These are phyloP conservation scores for Vachellia pachyceras DNA, from an alignment of 306 rosid genomes.

Conservation along the genomic window DNA sequence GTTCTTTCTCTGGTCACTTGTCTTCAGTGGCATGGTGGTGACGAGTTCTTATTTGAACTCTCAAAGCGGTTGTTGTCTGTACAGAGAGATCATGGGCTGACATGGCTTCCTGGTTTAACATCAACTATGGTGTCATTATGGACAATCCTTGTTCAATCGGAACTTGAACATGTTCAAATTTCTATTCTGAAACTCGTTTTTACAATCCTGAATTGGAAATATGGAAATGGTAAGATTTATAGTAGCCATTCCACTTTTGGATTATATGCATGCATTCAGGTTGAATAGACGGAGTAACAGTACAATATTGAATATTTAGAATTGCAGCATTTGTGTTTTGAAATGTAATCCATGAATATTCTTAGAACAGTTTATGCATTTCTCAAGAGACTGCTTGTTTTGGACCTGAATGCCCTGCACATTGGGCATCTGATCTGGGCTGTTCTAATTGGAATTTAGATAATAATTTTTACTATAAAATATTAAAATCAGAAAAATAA, in stretches of 20 bases:
- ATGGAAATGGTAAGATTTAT: constrained; percentile 61
- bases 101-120: constrained; percentile 62
- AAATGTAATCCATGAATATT: constrained; percentile 9
- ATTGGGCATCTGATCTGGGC: background rate
- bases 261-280: constrained; percentile 31
- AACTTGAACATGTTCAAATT: constrained; percentile 88
- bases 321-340: constrained; percentile 4
- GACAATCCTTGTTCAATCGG: constrained; percentile 67
- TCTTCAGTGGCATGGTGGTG: constrained; percentile 55
- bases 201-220: constrained; percentile 77
- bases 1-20: constrained; percentile 61
- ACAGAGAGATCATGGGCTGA: constrained; percentile 81
- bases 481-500: background rate
- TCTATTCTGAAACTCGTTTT: constrained; percentile 66
- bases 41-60: constrained; percentile 69
- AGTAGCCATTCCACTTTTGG: constrained; percentile 17
- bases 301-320: constrained; percentile 18
- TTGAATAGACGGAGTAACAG: constrained; percentile 20
- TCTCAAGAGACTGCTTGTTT: constrained; percentile 11
- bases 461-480: background rate
- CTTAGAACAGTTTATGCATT: constrained; percentile 11
- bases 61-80: constrained; percentile 64
- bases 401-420: background rate
- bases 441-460: background rate
- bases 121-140: constrained; percentile 61